These are phyloP conservation scores for Pulveroboletus sp. DNA, from an alignment of 768 basidiomycete genomes.

Conservation along the genomic window DNA sequence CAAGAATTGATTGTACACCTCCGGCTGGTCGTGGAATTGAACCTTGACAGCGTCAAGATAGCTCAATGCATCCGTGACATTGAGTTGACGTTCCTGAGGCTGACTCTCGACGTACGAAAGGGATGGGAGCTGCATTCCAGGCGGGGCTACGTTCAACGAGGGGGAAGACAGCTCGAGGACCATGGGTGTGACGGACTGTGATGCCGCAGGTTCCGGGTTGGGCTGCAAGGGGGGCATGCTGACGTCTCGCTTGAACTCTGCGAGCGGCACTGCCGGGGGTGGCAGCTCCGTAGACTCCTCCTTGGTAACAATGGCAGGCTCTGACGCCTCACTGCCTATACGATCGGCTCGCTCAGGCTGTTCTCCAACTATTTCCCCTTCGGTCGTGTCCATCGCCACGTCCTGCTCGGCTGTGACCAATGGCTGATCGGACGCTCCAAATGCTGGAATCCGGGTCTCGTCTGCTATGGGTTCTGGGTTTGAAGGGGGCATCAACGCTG, in stretches of 20 bases:
- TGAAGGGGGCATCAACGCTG: neutral
- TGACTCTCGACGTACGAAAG: slow-evolving; percentile 26
- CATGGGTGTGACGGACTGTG: slow-evolving; percentile 12
- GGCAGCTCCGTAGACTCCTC: slow-evolving; percentile 7
- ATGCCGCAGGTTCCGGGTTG: slow-evolving; percentile 7
- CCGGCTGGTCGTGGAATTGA: slow-evolving; percentile 53
- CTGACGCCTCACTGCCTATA: neutral
- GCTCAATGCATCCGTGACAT: slow-evolving; percentile 57
- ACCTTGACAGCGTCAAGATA: slow-evolving; percentile 64
- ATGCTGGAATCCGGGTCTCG: neutral
- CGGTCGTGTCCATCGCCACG: slow-evolving; percentile 21
- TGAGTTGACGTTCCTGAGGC: slow-evolving; percentile 42
- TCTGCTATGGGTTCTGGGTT: slow-evolving; percentile 10
- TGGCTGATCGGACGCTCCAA: slow-evolving; percentile 20
- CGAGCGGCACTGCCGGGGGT: slow-evolving; percentile 10
- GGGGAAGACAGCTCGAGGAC: slow-evolving; percentile 7
- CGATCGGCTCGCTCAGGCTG: slow-evolving; percentile 9
- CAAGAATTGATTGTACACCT: slow-evolving; percentile 59
- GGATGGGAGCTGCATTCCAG: slow-evolving; percentile 15
- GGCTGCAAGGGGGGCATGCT: slow-evolving; percentile 20
- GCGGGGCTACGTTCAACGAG: neutral
- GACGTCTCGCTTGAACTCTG: slow-evolving; percentile 21
- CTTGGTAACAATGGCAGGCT: neutral
- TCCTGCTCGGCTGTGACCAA: slow-evolving; percentile 20
- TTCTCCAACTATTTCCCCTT: slow-evolving; percentile 15